Percentiles rank a stretch among this genome's conserved stretches.
These are phyloP conservation scores for Arthrobotrys sphaeroides DNA, from an alignment of 2,329 filamentous ascomycete genomes.

Conservation along the genomic window DNA sequence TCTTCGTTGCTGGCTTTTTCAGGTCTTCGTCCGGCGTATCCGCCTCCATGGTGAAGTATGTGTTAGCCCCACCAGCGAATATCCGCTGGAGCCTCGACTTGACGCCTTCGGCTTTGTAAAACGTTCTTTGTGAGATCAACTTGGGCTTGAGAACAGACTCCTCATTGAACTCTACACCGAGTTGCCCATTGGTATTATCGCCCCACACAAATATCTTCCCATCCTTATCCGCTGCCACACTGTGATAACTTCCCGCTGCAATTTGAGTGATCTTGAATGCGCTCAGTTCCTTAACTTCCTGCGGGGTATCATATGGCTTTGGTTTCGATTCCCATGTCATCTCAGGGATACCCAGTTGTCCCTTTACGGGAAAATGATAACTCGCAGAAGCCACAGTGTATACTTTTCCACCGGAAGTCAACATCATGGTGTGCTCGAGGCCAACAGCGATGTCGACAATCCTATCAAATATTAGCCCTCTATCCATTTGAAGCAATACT, in stretches of 20 bases:
- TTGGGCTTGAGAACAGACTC: slow-evolving; percentile 76
- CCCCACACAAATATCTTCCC: slow-evolving; percentile 87
- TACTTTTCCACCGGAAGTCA: slow-evolving; percentile 84
- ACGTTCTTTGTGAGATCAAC: slow-evolving; percentile 73
- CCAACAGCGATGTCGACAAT: slow-evolving; percentile 79
- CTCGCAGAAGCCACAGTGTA: slow-evolving; percentile 87
- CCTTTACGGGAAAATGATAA: slow-evolving; percentile 78
- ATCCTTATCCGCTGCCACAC: slow-evolving; percentile 76
- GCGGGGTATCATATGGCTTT: slow-evolving; percentile 77
- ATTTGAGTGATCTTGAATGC: slow-evolving; percentile 75
- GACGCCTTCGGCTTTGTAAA: slow-evolving; percentile 68
- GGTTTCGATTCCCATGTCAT: slow-evolving; percentile 82
- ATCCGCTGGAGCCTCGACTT: slow-evolving; percentile 72
- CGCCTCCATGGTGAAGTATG: slow-evolving; percentile 86
- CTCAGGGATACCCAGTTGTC: slow-evolving; percentile 87
- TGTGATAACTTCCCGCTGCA: slow-evolving; percentile 87
- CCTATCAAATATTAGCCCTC: slow-evolving; percentile 60
- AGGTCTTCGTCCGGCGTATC: slow-evolving; percentile 15
- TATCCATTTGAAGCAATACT: background rate
- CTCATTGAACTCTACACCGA: slow-evolving; percentile 78
- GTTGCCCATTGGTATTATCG: slow-evolving; percentile 89
- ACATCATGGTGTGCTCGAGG: slow-evolving; percentile 83
- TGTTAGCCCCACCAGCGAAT: slow-evolving; percentile 85
- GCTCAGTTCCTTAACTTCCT: slow-evolving; percentile 78
- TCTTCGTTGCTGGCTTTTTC: slow-evolving; percentile 23